Evolutionary conservation across 106 monocot genomes (phyloP).

Genomic region (Gastrodia elata): DNA sequence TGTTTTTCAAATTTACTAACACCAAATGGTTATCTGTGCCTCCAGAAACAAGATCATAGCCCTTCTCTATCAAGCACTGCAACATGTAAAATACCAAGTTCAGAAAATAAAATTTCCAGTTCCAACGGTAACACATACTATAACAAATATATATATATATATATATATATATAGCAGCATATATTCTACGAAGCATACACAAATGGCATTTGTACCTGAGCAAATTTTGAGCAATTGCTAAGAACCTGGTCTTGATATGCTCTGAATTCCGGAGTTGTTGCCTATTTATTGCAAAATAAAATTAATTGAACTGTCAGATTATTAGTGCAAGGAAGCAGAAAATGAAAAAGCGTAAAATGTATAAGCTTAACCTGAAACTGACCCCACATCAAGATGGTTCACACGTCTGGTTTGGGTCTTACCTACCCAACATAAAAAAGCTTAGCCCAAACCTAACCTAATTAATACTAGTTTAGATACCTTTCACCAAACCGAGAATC

Average conservation of each 20-base stretch:
- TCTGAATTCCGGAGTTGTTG: conserved; percentile 50
- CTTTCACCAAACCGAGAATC: too few species aligned
- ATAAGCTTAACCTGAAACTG: too few species aligned
- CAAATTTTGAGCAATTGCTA: conserved; percentile 85
- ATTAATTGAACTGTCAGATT: neutral
- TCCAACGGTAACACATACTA: neutral
- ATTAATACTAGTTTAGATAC: too few species aligned
- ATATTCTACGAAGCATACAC: too few species aligned
- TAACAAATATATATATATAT: too few species aligned
- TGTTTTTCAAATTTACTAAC: conserved; percentile 85
- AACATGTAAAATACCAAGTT: neutral
- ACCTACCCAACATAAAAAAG: too few species aligned
- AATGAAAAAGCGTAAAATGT: too few species aligned
- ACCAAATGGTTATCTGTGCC: conserved; percentile 98
- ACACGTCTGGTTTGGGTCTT: too few species aligned
- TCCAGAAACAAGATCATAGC: conserved; percentile 95
- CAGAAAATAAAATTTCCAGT: neutral
- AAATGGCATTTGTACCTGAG: conserved; percentile 39
- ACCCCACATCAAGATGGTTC: too few species aligned
- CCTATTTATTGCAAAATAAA: conserved; percentile 9
- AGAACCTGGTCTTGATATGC: conserved; percentile 95
- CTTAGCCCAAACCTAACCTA: too few species aligned
- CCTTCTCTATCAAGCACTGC: conserved; percentile 56
- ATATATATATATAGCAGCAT: too few species aligned
- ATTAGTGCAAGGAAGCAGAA: neutral